Conservation (phyloP, 1,284 basidiomycete species). For the Pseudozyma thailandica region DNA sequence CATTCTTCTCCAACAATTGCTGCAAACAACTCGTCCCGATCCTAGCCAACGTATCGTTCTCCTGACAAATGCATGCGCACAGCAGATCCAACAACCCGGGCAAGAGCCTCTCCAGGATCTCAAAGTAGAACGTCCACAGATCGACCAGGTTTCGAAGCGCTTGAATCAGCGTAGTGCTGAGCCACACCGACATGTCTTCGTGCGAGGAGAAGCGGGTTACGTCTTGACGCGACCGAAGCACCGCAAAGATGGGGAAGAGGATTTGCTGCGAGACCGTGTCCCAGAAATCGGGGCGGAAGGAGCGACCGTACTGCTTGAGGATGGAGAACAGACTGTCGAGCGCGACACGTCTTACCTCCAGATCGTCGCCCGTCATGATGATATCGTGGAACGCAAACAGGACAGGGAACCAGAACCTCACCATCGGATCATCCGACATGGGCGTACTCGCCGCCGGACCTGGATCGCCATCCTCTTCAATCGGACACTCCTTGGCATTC, state of each 20-base stretch:
- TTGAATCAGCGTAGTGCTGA: conserved; percentile 99
- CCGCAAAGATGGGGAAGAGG: conserved; percentile 97
- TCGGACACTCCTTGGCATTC: conserved; percentile 53
- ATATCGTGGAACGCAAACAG: conserved; percentile 98
- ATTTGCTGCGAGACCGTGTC: conserved; percentile 96
- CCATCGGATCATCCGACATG: conserved; percentile 59
- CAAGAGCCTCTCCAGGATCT: conserved; percentile 86
- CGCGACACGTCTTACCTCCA: conserved; percentile 88
- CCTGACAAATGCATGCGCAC: conserved; percentile 97
- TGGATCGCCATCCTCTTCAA: conserved; percentile 49
- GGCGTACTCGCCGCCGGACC: conserved; percentile 53
- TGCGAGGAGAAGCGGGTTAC: conserved; percentile 91
- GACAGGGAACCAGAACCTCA: conserved; percentile 89
- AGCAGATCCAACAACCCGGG: conserved; percentile 92
- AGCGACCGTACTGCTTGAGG: conserved; percentile 86
- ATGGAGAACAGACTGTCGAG: conserved; percentile 95
- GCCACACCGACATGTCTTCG: conserved; percentile 99
- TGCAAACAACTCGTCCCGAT: conserved; percentile 98
- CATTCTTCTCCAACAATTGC: conserved; percentile 93
- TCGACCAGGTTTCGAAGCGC: conserved; percentile 94
- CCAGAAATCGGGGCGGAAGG: conserved; percentile 95
- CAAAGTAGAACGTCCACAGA: conserved; percentile 95
- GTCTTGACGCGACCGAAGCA: conserved; percentile 83
- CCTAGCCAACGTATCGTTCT: conserved; percentile 87
- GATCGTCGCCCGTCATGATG: conserved; percentile 99